A percentile compares a stretch with the other conserved stretches of the same genome.
Conservation (phyloP, 2,329 filamentous ascomycete genomes). For the Elsinoe ampelina region DNA sequence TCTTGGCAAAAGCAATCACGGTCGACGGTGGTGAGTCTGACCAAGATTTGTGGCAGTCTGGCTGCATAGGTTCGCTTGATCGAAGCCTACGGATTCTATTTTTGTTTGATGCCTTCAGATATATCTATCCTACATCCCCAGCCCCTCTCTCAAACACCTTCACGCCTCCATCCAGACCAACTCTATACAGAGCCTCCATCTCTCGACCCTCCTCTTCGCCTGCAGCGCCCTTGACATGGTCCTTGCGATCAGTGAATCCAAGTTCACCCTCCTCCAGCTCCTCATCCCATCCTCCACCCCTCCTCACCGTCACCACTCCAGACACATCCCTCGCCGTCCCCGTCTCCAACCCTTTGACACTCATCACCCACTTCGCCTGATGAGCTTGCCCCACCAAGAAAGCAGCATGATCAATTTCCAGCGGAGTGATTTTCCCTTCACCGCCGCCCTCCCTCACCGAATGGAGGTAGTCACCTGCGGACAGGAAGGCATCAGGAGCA, state of each 20-base stretch:
- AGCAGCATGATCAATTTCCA: conserved; percentile 64
- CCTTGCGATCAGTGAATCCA: neutral
- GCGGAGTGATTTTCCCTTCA: conserved; percentile 39
- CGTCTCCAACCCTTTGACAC: conserved; percentile 69
- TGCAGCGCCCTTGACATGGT: conserved; percentile 22
- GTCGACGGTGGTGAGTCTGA: too few relatives aligned
- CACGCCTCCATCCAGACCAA: conserved; percentile 68
- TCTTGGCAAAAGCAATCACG: neutral
- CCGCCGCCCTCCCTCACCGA: conserved; percentile 16
- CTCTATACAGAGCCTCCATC: conserved; percentile 71
- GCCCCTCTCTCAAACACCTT: conserved; percentile 78
- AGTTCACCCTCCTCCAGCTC: conserved; percentile 23
- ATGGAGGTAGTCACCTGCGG: conserved; percentile 15
- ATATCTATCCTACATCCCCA: conserved; percentile 16
- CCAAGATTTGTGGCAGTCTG: too few relatives aligned
- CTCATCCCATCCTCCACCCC: conserved; percentile 39
- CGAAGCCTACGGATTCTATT: too few relatives aligned
- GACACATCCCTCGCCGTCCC: conserved; percentile 86
- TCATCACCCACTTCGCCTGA: conserved; percentile 59
- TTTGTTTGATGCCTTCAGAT: neutral
- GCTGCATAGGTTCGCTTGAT: too few relatives aligned
- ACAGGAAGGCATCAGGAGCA: conserved; percentile 27
- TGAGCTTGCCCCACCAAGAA: conserved; percentile 66
- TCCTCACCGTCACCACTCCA: conserved; percentile 70
- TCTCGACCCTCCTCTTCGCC: conserved; percentile 42